Conservation (phyloP, 306 rosid species). For the Styphnolobium japonicum region DNA sequence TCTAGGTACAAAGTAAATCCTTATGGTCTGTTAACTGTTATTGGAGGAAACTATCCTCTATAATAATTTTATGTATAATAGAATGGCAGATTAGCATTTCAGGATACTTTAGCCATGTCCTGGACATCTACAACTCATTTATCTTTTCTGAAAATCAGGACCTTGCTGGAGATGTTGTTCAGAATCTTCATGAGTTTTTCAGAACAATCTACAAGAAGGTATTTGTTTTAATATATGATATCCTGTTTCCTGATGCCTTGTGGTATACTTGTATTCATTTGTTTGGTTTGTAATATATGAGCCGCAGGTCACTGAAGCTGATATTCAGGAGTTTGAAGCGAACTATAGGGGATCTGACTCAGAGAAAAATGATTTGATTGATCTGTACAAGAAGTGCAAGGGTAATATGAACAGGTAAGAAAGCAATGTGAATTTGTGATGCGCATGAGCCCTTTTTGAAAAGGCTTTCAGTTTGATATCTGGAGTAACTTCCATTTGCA, state of each 20-base stretch:
- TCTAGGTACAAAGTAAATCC: not conserved
- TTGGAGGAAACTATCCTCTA: not conserved
- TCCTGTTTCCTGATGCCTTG: not conserved
- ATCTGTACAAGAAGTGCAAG: constrained; percentile 61
- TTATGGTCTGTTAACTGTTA: not conserved
- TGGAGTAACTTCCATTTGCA: constrained; percentile 30
- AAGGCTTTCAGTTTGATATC: constrained; percentile 25
- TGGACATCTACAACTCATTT: not conserved
- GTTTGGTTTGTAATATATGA: not conserved
- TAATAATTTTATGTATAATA: not conserved
- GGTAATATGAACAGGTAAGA: constrained; percentile 81
- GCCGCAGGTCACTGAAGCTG: constrained; percentile 80
- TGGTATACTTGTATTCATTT: not conserved
- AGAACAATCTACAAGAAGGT: constrained; percentile 75
- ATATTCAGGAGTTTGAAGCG: constrained; percentile 83
- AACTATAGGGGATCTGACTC: constrained; percentile 82
- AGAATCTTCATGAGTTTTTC: constrained; percentile 69
- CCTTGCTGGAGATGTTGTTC: constrained; percentile 79
- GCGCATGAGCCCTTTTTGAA: not conserved
- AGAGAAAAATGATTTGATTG: constrained; percentile 76
- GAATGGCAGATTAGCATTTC: not conserved
- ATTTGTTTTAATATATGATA: constrained; percentile 1
- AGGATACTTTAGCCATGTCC: not conserved
- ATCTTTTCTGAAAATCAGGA: constrained; percentile 52
- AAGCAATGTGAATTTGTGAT: not conserved